Base-by-base conservation (phyloP, 1,139 yeast species). In the Geotrichum carabidarum region DNA sequence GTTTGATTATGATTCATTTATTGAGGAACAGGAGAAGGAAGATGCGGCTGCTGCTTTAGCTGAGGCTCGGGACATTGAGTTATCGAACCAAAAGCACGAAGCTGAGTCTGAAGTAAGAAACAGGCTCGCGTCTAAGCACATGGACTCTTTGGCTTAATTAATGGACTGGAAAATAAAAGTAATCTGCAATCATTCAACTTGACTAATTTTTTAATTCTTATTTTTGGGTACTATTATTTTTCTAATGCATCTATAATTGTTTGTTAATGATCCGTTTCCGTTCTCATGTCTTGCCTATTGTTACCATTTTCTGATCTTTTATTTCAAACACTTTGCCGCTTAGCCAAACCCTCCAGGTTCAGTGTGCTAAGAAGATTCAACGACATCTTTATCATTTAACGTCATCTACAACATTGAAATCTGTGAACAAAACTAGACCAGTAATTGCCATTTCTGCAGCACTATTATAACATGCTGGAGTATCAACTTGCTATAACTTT, bases 1-100 rank as follows among this genome's bases (percentile, higher is more conserved):
- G 15, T 60, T 60, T 50, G 62, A 60, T 34, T 57, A 56, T 40
- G 62, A 60, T 47, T 37, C 54, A 37, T 60, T 60, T 43, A 60
- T 60, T 43, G 49, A 50, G 44, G 60, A 60, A n/a, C 54, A 58
- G 41, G 51, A 57, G 36, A 22, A 53, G 40, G 44, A 48, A 48
- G 50, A 56, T 38, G 50, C 53, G 27, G 50, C 54, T 27, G 49
- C 47, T 14, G 49, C 48, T 3, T 45, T 40, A 27, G 35, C 41
- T 18, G 52, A 50, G 22, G 30, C 34, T 8, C 42, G 47, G 5
- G 31, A 38, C 32, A 42, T 14, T 36, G 46, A 43, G 31, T 27
- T 53, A 1, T 35, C 22, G 15, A 27, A 43, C 35, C 41, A 41
- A 31, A 18, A 17, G 36, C 15, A 44, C 15, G 37, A 27, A 22